Base-by-base conservation (phyloP, 805 yeast genomes). In the Hanseniaspora occidentalis region DNA sequence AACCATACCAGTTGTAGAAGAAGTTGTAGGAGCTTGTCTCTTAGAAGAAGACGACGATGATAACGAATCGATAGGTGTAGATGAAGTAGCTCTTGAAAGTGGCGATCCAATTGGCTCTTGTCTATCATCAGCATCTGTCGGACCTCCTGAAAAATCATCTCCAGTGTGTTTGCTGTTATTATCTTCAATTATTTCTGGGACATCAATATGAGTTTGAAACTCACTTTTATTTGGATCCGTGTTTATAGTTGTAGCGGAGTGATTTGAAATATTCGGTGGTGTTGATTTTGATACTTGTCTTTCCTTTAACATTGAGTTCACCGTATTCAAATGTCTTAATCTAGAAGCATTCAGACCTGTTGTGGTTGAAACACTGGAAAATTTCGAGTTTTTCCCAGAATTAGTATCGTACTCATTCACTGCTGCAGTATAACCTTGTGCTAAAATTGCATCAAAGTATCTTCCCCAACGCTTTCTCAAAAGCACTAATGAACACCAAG, bases 391-490 rank as follows among this genome's bases (percentile, higher is more conserved):
- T 26, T 35, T 37, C n/a, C 35, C 31, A 6, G 36, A 34, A 17
- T 17, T n/a, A 4, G 33, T 6, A 19, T 62, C 63, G 31, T 61
- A 50, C 24, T 52, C 56, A 27, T 55, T 49, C 8, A 58, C 58
- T 7, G 83, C 79, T 43, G 72, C 64, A 0, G 79, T 74, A 54
- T 80, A 83, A 1, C 79, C 82, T 48, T 71, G 69, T 0, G 85
- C 66, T 31, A 82, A 55, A 14, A 81, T 46, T 47, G 67, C 67
- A 46, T 78, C 77, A 51, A 83, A 83, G 45, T 72, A 77, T 25
- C 73, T 57, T 1, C 92, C 92, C 94, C 94, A 83, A 52, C 92
- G 65, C 48, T 77, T 79, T 47, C 82, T 66, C 40, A 83, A 63
- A 3, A 82, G 60, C 46, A 64, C 67, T 37, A 75, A 44, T 1